A percentile compares a stretch with the other conserved stretches of the same genome.
phyloP scores from a whole-genome alignment of 305 asterid species.

The Plantago lanceolata region DNA sequence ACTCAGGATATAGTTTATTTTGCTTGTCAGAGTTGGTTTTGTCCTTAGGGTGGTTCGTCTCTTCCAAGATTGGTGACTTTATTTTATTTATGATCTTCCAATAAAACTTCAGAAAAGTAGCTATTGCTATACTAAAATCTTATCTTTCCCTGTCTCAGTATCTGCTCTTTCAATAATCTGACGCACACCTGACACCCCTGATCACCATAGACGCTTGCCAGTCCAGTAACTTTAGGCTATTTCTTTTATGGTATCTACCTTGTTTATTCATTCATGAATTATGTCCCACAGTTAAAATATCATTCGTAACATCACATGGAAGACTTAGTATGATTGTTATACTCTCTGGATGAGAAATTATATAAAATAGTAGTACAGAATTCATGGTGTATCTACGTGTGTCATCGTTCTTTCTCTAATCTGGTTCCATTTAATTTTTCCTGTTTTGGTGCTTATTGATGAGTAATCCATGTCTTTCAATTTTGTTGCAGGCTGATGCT shows the following conservation, averaged over 20 bases:
- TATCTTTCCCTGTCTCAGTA: too few species aligned
- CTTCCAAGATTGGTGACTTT: too few species aligned
- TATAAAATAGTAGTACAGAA: too few species aligned
- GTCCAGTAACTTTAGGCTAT: background rate
- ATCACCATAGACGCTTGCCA: background rate
- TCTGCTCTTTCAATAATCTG: background rate
- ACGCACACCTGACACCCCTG: background rate
- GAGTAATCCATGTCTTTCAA: constrained; percentile 9
- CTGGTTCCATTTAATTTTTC: background rate
- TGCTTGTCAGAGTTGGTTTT: too few species aligned
- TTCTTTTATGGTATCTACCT: background rate
- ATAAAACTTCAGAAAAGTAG: too few species aligned
- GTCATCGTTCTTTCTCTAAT: background rate
- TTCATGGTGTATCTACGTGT: background rate
- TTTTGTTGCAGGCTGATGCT: constrained; percentile 30
- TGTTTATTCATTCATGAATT: constrained; percentile 1
- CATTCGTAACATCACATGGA: too few species aligned
- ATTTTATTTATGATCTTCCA: too few species aligned
- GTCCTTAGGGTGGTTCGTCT: too few species aligned
- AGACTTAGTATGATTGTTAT: background rate
- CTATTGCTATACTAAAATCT: too few species aligned
- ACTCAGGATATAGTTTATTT: too few species aligned
- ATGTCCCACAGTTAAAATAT: background rate
- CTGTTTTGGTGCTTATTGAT: background rate
- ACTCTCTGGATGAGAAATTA: too few species aligned